Percentiles rank a stretch among this genome's conserved stretches.
phyloP scores from a whole-genome alignment of 257 asterid genomes.

The Penstemon newberryi region DNA sequence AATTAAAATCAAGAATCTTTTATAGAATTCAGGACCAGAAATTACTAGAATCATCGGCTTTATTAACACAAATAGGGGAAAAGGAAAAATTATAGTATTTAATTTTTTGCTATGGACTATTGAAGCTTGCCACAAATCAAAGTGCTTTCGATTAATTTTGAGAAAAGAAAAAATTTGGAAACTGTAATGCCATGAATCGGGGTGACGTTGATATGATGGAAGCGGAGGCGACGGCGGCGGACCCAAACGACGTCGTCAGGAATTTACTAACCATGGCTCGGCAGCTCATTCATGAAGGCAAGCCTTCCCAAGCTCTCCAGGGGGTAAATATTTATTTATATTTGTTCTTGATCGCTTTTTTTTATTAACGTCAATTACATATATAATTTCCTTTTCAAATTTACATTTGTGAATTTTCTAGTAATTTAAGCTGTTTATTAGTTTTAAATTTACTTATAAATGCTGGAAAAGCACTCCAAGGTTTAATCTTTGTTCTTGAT shows the following conservation, averaged over 20 bases:
- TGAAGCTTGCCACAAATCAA: no score
- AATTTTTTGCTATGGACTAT: no score
- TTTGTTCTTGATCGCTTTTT: background rate
- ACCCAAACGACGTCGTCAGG: constrained; percentile 44
- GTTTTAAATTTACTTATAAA: background rate
- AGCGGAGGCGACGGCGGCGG: constrained; percentile 40
- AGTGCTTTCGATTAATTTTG: no score
- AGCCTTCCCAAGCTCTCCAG: constrained; percentile 89
- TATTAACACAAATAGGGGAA: no score
- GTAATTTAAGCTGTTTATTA: background rate
- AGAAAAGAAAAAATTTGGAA: background rate
- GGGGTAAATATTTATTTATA: constrained; percentile 47
- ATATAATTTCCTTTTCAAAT: background rate
- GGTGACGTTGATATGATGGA: constrained; percentile 80
- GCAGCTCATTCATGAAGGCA: constrained; percentile 68
- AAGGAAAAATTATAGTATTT: no score
- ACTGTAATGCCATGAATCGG: constrained; percentile 58
- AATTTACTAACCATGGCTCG: constrained; percentile 71
- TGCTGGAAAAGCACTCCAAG: no score
- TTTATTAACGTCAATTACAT: constrained; percentile 10
- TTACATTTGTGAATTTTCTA: no score
- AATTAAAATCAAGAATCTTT: no score
- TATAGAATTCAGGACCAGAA: no score
- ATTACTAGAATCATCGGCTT: no score
- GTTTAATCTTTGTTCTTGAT: background rate